phyloP scores from a whole-genome alignment of 2,329 filamentous ascomycete species.

The Botrytis squamosa region DNA sequence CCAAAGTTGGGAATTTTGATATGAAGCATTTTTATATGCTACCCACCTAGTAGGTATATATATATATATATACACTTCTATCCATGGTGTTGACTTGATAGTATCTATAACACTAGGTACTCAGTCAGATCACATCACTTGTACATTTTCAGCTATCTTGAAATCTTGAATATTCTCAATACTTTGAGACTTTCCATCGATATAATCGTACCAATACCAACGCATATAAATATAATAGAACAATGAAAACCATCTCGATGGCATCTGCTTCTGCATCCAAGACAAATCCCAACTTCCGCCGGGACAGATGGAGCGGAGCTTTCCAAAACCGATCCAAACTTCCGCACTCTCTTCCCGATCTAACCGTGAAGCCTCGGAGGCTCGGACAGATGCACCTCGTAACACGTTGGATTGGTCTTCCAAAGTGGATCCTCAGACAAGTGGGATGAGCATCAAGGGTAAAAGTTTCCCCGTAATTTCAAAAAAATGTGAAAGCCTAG shows the following conservation, averaged over 20 bases:
- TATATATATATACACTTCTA: too few species aligned
- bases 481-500: neutral
- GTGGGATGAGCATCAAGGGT: neutral
- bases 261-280: neutral
- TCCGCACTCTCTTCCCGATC: neutral
- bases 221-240: neutral
- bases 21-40: too few species aligned
- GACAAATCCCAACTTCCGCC: neutral
- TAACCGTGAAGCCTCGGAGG: neutral
- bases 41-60: too few species aligned
- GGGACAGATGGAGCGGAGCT: conserved; percentile 2
- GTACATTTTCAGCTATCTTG: neutral
- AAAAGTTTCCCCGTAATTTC: conserved; percentile 5
- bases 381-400: neutral
- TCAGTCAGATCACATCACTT: neutral
- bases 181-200: neutral
- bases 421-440: neutral
- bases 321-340: neutral
- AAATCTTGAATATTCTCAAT: neutral
- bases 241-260: neutral
- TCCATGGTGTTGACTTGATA: neutral
- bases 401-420: neutral
- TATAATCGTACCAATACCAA: neutral
- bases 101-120: too few species aligned
- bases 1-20: neutral